These are phyloP conservation scores for Plasmodium coatneyi DNA, from an alignment of 169 alveolate genomes.

Conservation along the genomic window DNA sequence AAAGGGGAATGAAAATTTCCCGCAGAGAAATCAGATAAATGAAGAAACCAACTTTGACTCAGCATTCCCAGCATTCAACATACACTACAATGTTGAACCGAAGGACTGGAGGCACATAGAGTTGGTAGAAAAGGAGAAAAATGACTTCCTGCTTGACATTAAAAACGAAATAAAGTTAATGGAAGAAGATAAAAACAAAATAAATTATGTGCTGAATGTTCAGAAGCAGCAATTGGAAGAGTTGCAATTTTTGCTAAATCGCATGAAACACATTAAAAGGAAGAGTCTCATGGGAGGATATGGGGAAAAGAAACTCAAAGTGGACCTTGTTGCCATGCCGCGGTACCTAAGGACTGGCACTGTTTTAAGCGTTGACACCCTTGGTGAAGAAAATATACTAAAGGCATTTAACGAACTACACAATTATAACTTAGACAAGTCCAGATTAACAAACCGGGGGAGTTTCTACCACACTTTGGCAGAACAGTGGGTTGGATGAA, in stretches of 20 bases:
- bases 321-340: constrained; percentile 12
- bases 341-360: constrained; percentile 39
- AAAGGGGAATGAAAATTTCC: constrained; percentile 69
- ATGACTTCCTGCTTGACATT: constrained; percentile 21
- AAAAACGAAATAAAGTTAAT: constrained; percentile 49
- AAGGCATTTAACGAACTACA: constrained; percentile 23
- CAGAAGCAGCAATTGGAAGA: constrained; percentile 69
- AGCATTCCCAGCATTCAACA: constrained; percentile 40
- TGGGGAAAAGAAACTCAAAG: background rate
- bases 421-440: constrained; percentile 25
- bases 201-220: constrained; percentile 35
- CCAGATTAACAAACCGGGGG: background rate
- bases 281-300: background rate
- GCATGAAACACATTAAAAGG: background rate
- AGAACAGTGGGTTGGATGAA: constrained; percentile 51
- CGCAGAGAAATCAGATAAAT: constrained; percentile 1
- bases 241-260: constrained; percentile 30
- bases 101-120: constrained; percentile 62
- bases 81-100: constrained; percentile 70
- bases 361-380: background rate
- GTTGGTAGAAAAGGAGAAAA: constrained; percentile 34
- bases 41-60: constrained; percentile 27
- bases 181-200: constrained; percentile 63
- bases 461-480: constrained; percentile 55
- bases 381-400: background rate